Evolutionary conservation across 2,329 filamentous ascomycete species (phyloP), one percentile per base, ranked within the genome.

Genomic region (Phoma sp.): DNA sequence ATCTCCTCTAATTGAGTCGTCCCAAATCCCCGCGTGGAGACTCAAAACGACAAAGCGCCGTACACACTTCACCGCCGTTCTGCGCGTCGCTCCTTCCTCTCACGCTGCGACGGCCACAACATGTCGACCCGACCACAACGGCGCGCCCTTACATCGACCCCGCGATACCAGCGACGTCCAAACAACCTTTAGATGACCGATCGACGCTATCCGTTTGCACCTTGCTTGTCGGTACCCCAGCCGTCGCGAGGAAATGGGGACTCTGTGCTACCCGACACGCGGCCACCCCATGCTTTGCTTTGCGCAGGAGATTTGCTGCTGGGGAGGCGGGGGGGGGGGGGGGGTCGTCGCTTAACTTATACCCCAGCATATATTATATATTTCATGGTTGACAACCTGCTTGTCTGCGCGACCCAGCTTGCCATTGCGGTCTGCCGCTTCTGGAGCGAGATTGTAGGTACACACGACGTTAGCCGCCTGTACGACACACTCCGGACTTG

Each of bases 241-340:
- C 42, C 35, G 50, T 23, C 23, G 47, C 42, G 36, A 51, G n/a
- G 50, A 51, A 41, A 57, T 57, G 50, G 51, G 50, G 51, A 2
- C 27, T 29, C 14, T 46, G 50, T 54, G 39, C 47, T 7, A 48
- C 51, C 51, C 35, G 23, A 52, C 50, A 47, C 33, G 47, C 50
- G 38, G 49, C 47, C 18, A 39, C 38, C 37, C 37, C 52, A 38
- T 41, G 46, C 27, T 29, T 33, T 30, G 29, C 11, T 30, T n/a
- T 13, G 32, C 7, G 32, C 13, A 33, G 10, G 32, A 13, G n/a
- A 23, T 7, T 29, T 4, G 30, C 33, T 23, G 18, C 18, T 18
- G 18, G 18, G 18, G 18, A 18, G 18, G 18, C 18, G 18, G 18
- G 18, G 18, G 2, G 18, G 18, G 18, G 18, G 18, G 1, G 18